These are phyloP conservation scores for Sugiyamaella xylanicola DNA, from an alignment of 1,139 yeast species.

Conservation along the genomic window DNA sequence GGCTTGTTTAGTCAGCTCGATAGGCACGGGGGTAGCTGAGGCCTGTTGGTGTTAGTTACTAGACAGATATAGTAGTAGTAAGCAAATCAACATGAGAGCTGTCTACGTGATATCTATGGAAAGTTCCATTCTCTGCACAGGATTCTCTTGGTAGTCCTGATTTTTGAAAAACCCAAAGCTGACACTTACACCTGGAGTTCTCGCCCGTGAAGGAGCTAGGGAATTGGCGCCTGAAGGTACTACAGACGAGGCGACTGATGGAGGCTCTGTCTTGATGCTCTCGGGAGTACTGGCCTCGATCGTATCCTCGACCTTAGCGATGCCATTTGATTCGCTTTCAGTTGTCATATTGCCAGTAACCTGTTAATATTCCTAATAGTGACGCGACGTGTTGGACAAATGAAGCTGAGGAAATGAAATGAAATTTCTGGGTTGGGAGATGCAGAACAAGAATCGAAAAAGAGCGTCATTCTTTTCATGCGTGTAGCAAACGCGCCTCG, in stretches of 20 bases:
- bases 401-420: background rate
- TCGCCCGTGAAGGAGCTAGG: conserved; percentile 19
- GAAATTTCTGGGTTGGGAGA: conserved; percentile 11
- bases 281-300: background rate
- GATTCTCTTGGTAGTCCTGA: too few species aligned
- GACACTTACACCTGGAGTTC: conserved; percentile 19
- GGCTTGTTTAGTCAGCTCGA: conserved; percentile 33
- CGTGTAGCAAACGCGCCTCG: conserved; percentile 14
- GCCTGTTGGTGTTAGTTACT: conserved; percentile 10
- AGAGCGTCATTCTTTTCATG: background rate
- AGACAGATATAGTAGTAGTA: too few species aligned
- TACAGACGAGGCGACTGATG: conserved; percentile 5
- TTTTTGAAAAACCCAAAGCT: background rate
- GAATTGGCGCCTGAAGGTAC: conserved; percentile 17
- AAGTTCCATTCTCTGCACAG: too few species aligned
- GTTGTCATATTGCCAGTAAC: conserved; percentile 1
- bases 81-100: too few species aligned
- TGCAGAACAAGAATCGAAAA: background rate
- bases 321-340: conserved; percentile 7
- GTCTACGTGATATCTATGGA: too few species aligned
- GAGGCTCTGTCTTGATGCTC: background rate
- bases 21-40: conserved; percentile 32
- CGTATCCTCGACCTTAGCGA: background rate
- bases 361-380: background rate
- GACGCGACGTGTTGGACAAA: background rate